Evolutionary conservation across 148 eudicot species (phyloP).

Genomic region (Gaultheria prostrata): DNA sequence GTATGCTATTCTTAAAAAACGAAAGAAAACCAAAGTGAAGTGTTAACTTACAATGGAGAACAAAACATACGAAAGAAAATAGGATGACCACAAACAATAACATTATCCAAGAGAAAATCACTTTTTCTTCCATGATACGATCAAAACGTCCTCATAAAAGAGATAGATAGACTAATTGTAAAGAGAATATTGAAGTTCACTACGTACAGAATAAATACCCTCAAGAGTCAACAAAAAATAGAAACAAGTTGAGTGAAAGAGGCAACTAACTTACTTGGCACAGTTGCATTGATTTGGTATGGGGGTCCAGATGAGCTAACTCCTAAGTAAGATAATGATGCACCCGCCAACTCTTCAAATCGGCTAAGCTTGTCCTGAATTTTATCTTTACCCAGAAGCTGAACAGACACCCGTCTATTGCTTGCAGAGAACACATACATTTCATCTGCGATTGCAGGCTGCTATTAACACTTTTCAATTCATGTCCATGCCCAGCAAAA

Average conservation of each 20-base stretch:
- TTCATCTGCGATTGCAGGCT: conserved; percentile 63
- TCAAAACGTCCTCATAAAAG: neutral
- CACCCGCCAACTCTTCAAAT: conserved; percentile 69
- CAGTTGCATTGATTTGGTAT: conserved; percentile 39
- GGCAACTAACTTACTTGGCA: conserved; percentile 61
- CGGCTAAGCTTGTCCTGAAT: conserved; percentile 71
- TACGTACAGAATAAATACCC: neutral
- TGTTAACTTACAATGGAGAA: neutral
- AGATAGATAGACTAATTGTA: neutral
- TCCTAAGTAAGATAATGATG: conserved; percentile 75
- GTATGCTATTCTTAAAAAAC: neutral
- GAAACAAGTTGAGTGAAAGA: neutral
- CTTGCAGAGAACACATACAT: conserved; percentile 93
- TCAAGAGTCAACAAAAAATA: neutral
- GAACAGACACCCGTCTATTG: conserved; percentile 65
- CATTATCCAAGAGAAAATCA: neutral
- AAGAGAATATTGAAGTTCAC: neutral
- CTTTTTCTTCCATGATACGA: conserved; percentile 1
- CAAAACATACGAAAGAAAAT: neutral
- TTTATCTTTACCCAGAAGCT: conserved; percentile 83
- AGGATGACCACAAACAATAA: neutral
- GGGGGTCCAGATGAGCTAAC: conserved; percentile 68
- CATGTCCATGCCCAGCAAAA: conserved; percentile 11
- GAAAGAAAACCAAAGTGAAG: neutral
- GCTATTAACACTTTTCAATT: neutral